Evolutionary conservation across 257 asterid genomes (phyloP).

Genomic region (Handroanthus guayacan): DNA sequence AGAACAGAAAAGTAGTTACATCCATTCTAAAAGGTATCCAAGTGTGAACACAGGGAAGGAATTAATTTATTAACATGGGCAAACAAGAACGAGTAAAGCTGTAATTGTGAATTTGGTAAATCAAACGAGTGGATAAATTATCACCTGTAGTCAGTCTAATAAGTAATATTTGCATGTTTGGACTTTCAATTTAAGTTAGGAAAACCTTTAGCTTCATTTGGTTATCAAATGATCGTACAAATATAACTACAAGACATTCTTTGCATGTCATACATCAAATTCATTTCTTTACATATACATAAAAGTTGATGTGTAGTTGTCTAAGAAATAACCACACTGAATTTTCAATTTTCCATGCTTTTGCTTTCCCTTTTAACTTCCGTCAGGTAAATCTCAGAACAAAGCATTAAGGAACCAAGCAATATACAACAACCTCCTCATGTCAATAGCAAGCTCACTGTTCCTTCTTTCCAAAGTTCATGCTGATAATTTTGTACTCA

Average conservation of each 20-base stretch:
- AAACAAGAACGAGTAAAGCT: not conserved
- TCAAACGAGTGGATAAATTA: not conserved
- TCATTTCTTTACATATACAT: not conserved
- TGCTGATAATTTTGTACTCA: not conserved
- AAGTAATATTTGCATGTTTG: not conserved
- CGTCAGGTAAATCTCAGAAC: not conserved
- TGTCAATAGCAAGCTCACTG: slow-evolving; percentile 2
- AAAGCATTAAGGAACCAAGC: not conserved
- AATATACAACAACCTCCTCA: slow-evolving; percentile 25
- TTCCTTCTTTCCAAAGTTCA: not conserved
- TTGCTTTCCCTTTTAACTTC: not conserved
- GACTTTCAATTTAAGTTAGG: not conserved
- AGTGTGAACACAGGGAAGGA: not conserved
- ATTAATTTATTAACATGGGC: not conserved
- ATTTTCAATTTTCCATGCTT: not conserved
- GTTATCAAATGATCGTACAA: slow-evolving; percentile 4
- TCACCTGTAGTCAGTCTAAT: not conserved
- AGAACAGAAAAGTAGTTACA: not conserved
- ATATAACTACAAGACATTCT: slow-evolving; percentile 3
- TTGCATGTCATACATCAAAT: slow-evolving; percentile 3
- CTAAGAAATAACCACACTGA: slow-evolving; percentile 1
- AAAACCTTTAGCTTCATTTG: not conserved
- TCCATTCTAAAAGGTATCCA: not conserved
- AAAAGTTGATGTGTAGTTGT: not conserved
- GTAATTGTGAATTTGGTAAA: not conserved